Evolutionary conservation across 106 monocot genomes (phyloP).

Genomic region (Dendrobium catenatum): DNA sequence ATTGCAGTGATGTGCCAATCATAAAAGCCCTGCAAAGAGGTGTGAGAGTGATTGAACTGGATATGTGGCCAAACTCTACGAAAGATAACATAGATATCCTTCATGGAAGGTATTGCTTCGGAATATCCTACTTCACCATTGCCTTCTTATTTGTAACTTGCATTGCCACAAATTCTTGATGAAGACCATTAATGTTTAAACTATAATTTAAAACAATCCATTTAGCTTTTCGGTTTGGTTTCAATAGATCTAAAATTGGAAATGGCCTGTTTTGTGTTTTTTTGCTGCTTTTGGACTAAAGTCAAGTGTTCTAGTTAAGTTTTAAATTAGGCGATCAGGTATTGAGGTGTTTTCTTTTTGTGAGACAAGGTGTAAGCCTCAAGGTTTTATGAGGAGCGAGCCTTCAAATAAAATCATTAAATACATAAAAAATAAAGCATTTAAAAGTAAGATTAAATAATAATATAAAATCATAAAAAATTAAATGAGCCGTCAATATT

Average conservation of each 20-base stretch:
- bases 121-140: neutral
- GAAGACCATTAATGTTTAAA: neutral
- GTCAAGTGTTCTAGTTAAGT: neutral
- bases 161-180: neutral
- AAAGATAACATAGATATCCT: slow-evolving; percentile 35
- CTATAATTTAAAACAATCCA: neutral
- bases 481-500: too few relatives aligned
- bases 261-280: neutral
- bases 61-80: slow-evolving; percentile 38
- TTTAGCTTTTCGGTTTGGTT: neutral
- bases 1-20: slow-evolving; percentile 41
- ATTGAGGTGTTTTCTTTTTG: too few relatives aligned
- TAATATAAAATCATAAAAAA: too few relatives aligned
- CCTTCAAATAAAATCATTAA: too few relatives aligned
- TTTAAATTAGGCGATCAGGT: too few relatives aligned
- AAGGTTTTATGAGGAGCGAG: too few relatives aligned
- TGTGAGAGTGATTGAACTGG: slow-evolving; percentile 38
- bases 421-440: too few relatives aligned
- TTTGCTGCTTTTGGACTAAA: neutral
- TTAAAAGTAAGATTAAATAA: too few relatives aligned
- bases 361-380: too few relatives aligned
- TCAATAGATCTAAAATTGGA: neutral
- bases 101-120: slow-evolving; percentile 29
- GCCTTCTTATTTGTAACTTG: neutral
- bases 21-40: slow-evolving; percentile 36